Base-by-base conservation (phyloP, 257 asterid genomes). In the Solanum piurae region DNA sequence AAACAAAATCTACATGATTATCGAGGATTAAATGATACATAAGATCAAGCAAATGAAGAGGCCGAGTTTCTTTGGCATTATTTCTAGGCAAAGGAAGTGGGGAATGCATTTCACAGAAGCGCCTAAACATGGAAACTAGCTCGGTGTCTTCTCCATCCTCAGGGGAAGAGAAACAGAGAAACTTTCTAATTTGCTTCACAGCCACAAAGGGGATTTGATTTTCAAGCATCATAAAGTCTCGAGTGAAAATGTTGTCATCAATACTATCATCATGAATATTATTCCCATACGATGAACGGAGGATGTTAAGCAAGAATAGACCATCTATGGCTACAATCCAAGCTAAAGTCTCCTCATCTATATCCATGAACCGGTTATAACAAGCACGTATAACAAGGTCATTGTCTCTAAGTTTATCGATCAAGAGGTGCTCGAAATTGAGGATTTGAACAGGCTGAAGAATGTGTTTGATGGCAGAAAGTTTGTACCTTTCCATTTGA, bases 311-410 rank as follows among this genome's bases (percentile, higher is more conserved):
- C 87, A 91, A 89, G 87, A 89, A 92, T 3, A 93, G 87, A 3
- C 91, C 93, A 44, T 93, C 95, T 21, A 93, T 88, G 3, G 94
- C 91, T 1, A 92, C 36, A 2, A 93, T 90, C 94, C 92, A 89
- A 1, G 94, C 93, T 10, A 93, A 88, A 9, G 93, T 86, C 3
- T 89, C 88, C 55, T 85, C 90, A 74, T 92, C 91, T 18, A 86
- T 82, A 37, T 92, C 94, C 52, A 93, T 29, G 89, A 90, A 90
- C 90, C 86, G 80, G 83, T 87, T 89, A 85, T 90, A 91, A 86
- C 91, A 93, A 0, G 92, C 92, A 20, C 95, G 90, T 1, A 84
- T 42, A 12, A 31, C 42, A 21, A 93, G 91, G 71, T 91, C 95
- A 4, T 86, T 69, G 0, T 89, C 86, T 49, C 76, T 72, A 3